phyloP scores from a whole-genome alignment of 2,329 filamentous ascomycete genomes.

The Fusarium scirpi region DNA sequence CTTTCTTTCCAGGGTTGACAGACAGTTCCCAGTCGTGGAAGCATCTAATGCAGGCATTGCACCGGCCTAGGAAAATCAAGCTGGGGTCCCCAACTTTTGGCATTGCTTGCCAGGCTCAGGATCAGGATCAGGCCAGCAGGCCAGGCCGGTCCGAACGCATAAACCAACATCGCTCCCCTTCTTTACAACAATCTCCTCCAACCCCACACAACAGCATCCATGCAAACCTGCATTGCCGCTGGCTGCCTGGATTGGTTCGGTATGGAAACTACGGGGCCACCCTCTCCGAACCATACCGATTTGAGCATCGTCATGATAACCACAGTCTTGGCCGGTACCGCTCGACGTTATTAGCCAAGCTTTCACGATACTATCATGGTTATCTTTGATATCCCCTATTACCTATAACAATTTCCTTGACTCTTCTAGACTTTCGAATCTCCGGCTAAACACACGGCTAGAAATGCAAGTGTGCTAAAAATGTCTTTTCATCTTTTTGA shows the following conservation, averaged over 20 bases:
- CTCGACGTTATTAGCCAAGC: slow-evolving; percentile 19
- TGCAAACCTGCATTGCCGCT: slow-evolving; percentile 39
- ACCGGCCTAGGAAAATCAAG: slow-evolving; percentile 6
- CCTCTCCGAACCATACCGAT: slow-evolving; percentile 17
- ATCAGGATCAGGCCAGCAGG: background rate
- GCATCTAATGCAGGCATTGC: slow-evolving; percentile 19
- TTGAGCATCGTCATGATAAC: slow-evolving; percentile 3
- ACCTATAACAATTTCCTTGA: background rate
- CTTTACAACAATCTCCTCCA: slow-evolving; percentile 31
- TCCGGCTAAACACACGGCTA: slow-evolving; percentile 19
- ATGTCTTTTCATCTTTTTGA: background rate
- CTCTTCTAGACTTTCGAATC: slow-evolving; percentile 9
- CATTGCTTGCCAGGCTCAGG: background rate
- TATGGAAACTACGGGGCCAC: slow-evolving; percentile 22
- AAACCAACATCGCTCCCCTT: slow-evolving; percentile 21
- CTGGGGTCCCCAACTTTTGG: slow-evolving; percentile 39
- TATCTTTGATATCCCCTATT: slow-evolving; percentile 14
- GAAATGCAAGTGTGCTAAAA: slow-evolving; percentile 4
- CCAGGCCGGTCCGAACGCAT: slow-evolving; percentile 25
- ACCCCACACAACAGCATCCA: slow-evolving; percentile 29
- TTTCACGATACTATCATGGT: slow-evolving; percentile 18
- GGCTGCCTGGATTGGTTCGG: slow-evolving; percentile 11
- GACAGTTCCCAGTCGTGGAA: slow-evolving; percentile 10
- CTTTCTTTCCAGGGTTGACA: slow-evolving; percentile 2
- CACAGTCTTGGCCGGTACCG: slow-evolving; percentile 8